Base-by-base conservation (phyloP, 1,284 basidiomycete genomes). In the Ceratobasidium sp. region DNA sequence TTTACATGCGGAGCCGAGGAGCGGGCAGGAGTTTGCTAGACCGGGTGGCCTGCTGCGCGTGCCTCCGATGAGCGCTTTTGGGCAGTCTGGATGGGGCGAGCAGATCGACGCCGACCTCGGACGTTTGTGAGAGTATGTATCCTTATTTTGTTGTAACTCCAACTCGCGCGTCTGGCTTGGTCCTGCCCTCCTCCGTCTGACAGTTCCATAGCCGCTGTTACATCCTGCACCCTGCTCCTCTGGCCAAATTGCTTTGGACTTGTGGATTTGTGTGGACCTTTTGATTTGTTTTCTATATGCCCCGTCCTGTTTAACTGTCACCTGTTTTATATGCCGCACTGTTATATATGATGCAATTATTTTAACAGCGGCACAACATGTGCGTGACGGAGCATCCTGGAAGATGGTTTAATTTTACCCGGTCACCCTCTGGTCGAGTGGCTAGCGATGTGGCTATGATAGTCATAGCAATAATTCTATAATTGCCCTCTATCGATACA, bases 281-380 rank as follows among this genome's bases (percentile, higher is more conserved):
- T 72, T 56, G 24, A 24, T 59, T 61, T 72, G 39, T 37, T 37
- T 19, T 37, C 19, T 58, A 24, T 58, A 59, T 72, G 43, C 34
- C 54, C 54, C 56, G 37, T 43, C 19, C 43, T 72, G 19, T 11
- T 37, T 41, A n/a, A 34, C 27, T 58, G 24, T 31, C 37, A 54
- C 39, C 41, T 59, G 66, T 71, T 58, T 39, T 72, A 46, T 72
- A 72, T 72, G 54, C 54, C 41, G 53, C 68, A 59, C n/a, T 56
- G 39, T 59, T 69, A 72, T 72, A 59, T 72, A 72, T 72, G 68
- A 53, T 51, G 68, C 68, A 72, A 72, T 72, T 72, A 61, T 72
- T 49, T 63, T 39, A 31, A 34, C 56, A 8, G 56, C 7, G 37
- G 37, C 5, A 37, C 2, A 41, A n/a, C 31, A 31, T 56, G 27